Evolutionary conservation across 2,329 filamentous ascomycete species (phyloP).

Genomic region (Colletotrichum endophyticum): DNA sequence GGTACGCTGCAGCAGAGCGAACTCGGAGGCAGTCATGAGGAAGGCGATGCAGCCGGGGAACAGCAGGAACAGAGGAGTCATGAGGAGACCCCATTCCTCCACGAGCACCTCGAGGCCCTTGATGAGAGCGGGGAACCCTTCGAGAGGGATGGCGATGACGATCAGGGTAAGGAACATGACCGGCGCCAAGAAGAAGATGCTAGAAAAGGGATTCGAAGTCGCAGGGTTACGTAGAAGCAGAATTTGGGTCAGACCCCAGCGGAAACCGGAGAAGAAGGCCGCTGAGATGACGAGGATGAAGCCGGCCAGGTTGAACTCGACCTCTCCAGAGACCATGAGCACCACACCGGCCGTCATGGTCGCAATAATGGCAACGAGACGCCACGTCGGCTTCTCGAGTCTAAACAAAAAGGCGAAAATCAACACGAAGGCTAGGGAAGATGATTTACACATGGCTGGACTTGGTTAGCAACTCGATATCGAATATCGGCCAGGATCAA

Average conservation of each 20-base stretch:
- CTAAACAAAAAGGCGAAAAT: slow-evolving; percentile 94
- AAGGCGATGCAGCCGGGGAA: slow-evolving; percentile 94
- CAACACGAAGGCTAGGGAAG: slow-evolving; percentile 91
- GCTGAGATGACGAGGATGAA: slow-evolving; percentile 93
- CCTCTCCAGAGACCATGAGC: slow-evolving; percentile 98
- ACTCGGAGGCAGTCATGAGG: slow-evolving; percentile 95
- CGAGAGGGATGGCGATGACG: slow-evolving; percentile 81
- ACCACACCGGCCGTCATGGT: slow-evolving; percentile 93
- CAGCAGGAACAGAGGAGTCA: slow-evolving; percentile 76
- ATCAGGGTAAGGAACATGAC: slow-evolving; percentile 91
- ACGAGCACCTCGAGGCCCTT: slow-evolving; percentile 69
- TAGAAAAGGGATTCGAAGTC: slow-evolving; percentile 94
- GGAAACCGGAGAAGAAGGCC: slow-evolving; percentile 94
- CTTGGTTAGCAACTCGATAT: slow-evolving; percentile 25
- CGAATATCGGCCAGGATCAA: neutral
- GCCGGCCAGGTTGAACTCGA: slow-evolving; percentile 84
- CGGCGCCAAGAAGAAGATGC: slow-evolving; percentile 96
- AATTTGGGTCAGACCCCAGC: slow-evolving; percentile 98
- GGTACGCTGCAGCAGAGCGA: slow-evolving; percentile 91
- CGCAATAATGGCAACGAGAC: slow-evolving; percentile 83
- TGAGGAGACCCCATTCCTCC: slow-evolving; percentile 68
- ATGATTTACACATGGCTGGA: slow-evolving; percentile 96
- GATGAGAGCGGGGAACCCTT: slow-evolving; percentile 74
- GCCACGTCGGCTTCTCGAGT: slow-evolving; percentile 85
- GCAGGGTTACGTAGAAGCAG: slow-evolving; percentile 91